Percentiles rank a stretch among this genome's conserved stretches.
Conservation (phyloP, 257 asterid species). For the Nicotiana benthamiana region DNA sequence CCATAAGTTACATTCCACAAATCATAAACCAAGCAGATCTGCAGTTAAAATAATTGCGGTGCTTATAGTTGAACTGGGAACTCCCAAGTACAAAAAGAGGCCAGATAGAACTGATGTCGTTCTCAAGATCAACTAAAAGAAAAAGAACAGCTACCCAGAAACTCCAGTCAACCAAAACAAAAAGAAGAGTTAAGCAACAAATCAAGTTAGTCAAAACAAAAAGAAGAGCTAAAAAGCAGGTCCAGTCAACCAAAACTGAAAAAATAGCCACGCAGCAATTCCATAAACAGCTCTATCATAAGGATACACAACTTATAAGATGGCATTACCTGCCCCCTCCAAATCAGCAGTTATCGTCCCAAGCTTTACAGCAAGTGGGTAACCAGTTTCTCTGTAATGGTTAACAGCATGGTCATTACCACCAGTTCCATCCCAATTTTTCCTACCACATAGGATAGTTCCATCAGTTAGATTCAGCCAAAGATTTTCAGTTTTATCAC, state of each 20-base stretch:
- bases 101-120: not conserved
- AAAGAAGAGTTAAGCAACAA: not conserved
- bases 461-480: conserved; percentile 97
- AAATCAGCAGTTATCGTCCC: conserved; percentile 95
- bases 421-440: conserved; percentile 91
- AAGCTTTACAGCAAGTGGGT: conserved; percentile 96
- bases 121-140: conserved; percentile 4
- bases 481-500: conserved; percentile 92
- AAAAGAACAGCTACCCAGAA: not conserved
- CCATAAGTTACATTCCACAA: not conserved
- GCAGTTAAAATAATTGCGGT: not conserved
- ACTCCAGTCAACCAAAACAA: not conserved
- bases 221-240: not conserved
- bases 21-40: not conserved
- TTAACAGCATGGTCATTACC: conserved; percentile 93
- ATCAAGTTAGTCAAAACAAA: not conserved
- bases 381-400: conserved; percentile 53
- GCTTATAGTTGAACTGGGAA: not conserved
- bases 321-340: conserved; percentile 79
- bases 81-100: not conserved
- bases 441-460: conserved; percentile 84
- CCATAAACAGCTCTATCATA: not conserved
- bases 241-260: not conserved
- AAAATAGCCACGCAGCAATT: not conserved
- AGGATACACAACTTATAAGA: not conserved